These are phyloP conservation scores for Phytophthora sp. DNA, from an alignment of 352 stramenopile genomes.

Conservation along the genomic window DNA sequence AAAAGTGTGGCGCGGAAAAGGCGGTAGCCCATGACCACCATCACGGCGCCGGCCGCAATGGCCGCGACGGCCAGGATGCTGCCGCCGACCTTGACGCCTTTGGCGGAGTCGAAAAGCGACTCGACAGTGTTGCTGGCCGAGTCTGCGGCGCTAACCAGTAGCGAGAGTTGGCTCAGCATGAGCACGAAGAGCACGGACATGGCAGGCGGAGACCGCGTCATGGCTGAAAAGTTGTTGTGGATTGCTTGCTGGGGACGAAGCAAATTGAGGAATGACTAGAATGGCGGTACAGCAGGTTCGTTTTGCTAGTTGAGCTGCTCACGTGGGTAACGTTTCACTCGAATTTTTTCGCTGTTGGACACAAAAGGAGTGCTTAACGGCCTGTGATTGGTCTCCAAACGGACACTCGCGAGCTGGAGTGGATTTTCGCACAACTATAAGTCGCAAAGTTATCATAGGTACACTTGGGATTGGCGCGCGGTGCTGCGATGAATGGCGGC, in stretches of 20 bases:
- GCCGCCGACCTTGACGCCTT: slow-evolving; percentile 40
- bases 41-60: slow-evolving; percentile 36
- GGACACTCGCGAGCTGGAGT: too few species aligned
- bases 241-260: slow-evolving; percentile 6
- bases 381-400: too few species aligned
- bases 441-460: slow-evolving; percentile 14
- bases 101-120: slow-evolving; percentile 49
- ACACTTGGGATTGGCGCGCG: slow-evolving; percentile 5
- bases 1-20: slow-evolving; percentile 68
- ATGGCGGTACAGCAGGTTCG: neutral
- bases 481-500: neutral
- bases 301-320: slow-evolving; percentile 23
- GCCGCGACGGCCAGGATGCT: slow-evolving; percentile 44
- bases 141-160: slow-evolving; percentile 17
- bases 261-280: slow-evolving; percentile 39
- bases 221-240: slow-evolving; percentile 1
- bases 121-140: slow-evolving; percentile 43
- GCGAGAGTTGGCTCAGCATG: slow-evolving; percentile 21
- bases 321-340: neutral
- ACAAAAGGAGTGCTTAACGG: too few species aligned
- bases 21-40: slow-evolving; percentile 60
- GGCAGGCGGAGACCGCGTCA: slow-evolving; percentile 15
- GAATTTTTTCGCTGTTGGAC: slow-evolving; percentile 27
- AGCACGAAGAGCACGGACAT: slow-evolving; percentile 34
- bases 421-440: slow-evolving; percentile 29